Conservation (phyloP, 2,329 filamentous ascomycete species). For the Fusarium lyarnte region DNA sequence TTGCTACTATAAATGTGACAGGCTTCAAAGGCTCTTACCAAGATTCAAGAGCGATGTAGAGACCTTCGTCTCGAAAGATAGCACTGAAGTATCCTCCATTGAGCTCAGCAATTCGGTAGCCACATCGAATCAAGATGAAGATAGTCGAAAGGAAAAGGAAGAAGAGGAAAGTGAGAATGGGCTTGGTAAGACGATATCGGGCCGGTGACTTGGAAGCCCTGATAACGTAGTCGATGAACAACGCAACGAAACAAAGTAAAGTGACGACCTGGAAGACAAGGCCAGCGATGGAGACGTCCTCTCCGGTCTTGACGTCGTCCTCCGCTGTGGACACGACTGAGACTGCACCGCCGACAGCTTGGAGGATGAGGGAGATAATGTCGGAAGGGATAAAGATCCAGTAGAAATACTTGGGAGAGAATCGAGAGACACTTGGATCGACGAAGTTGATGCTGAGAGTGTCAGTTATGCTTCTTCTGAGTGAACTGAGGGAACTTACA, state of each 20-base stretch:
- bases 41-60: constrained; percentile 42
- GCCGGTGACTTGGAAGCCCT: constrained; percentile 41
- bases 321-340: constrained; percentile 50
- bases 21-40: constrained; percentile 17
- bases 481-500: constrained; percentile 27
- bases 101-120: constrained; percentile 68
- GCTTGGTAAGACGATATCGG: constrained; percentile 44
- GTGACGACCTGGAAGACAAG: constrained; percentile 62
- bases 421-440: constrained; percentile 37
- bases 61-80: constrained; percentile 38
- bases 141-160: constrained; percentile 62
- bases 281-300: constrained; percentile 61
- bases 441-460: constrained; percentile 33
- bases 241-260: constrained; percentile 55
- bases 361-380: constrained; percentile 60
- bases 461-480: neutral
- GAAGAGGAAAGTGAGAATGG: constrained; percentile 59
- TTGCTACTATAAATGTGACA: neutral
- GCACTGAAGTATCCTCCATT: constrained; percentile 60
- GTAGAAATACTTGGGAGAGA: constrained; percentile 37
- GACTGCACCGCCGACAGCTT: constrained; percentile 61
- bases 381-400: constrained; percentile 55
- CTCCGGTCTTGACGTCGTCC: constrained; percentile 48
- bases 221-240: constrained; percentile 55
- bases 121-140: constrained; percentile 65